These are phyloP conservation scores for Ceratocystis papillata DNA, from an alignment of 2,329 filamentous ascomycete genomes.

Conservation along the genomic window DNA sequence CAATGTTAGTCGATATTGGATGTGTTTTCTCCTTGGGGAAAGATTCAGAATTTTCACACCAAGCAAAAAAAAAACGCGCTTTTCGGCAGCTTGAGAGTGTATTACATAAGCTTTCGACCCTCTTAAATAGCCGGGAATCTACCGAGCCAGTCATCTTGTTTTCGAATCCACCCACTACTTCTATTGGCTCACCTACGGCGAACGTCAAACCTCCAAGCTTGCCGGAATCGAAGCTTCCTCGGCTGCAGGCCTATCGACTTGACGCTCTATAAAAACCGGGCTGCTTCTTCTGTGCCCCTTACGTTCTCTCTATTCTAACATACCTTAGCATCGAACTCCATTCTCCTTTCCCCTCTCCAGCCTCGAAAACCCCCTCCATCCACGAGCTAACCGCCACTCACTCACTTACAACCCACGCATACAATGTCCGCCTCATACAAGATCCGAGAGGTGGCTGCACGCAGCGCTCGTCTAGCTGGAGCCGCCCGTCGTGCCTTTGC, in stretches of 20 bases:
- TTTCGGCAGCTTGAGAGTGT: too few relatives aligned
- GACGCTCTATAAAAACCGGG: too few relatives aligned
- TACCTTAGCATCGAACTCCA: background rate
- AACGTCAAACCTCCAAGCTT: too few relatives aligned
- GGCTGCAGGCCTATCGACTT: too few relatives aligned
- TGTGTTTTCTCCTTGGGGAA: background rate
- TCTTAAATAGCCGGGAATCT: too few relatives aligned
- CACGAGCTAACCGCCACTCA: background rate
- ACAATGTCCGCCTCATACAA: slow-evolving; percentile 7
- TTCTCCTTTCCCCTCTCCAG: background rate
- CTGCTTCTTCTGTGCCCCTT: background rate
- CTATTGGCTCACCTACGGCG: too few relatives aligned
- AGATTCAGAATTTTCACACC: background rate
- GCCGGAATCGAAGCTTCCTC: too few relatives aligned
- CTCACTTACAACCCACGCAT: background rate
- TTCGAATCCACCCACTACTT: too few relatives aligned
- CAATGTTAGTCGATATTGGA: background rate
- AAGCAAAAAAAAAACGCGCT: too few relatives aligned
- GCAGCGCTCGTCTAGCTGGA: background rate
- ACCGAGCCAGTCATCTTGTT: too few relatives aligned
- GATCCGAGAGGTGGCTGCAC: background rate
- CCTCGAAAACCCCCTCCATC: background rate
- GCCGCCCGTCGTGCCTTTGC: background rate
- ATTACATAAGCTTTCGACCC: too few relatives aligned
- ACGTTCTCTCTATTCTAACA: background rate